Base-by-base conservation (phyloP, 495 filamentous ascomycete species). In the Cudoniella acicularis region DNA sequence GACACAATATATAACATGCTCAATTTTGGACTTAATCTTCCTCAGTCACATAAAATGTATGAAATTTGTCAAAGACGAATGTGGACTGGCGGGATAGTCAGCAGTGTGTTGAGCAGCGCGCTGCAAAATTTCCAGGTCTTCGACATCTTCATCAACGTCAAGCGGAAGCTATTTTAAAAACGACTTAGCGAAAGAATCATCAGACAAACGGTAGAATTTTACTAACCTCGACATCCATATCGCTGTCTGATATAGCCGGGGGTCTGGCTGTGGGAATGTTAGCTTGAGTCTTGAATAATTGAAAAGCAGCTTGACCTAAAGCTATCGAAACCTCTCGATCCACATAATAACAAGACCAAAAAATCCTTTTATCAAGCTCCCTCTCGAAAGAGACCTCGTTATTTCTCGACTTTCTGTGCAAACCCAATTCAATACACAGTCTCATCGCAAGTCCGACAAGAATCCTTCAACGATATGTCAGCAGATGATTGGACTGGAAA, bases 311-410 rank as follows among this genome's bases (percentile, higher is more conserved):
- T n/a, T n/a, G 78, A 4, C 79, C 79, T 2, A 81, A 68, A 1
- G 78, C 79, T 66, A 81, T 76, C 9, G 77, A 79, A 3, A 81
- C 75, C 4, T 78, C 76, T 42, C 79, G 60, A 55, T 83, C 79
- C 10, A 80, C 67, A 50, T 77, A 81, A 62, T 83, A 83, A 0
- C 79, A 77, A 0, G 77, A 78, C 79, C 79, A 83, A 54, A 83
- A 83, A 2, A 79, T 70, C 11, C 79, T 69, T 17, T 78, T 75
- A 30, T 77, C 69, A 70, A 81, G 78, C 53, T 83, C 77, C 2
- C 70, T 70, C 3, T 75, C 73, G 45, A 80, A 70, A 40, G 72
- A 73, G 22, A 77, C 73, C 49, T 76, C 68, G 25, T 72, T 73
- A 48, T 69, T 73, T 27, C 78, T 70, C 50, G 73, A 75, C 53